Percentiles rank a stretch among this genome's conserved stretches.
phyloP scores from a whole-genome alignment of 495 filamentous ascomycete genomes.

The Aspergillus panamensis region DNA sequence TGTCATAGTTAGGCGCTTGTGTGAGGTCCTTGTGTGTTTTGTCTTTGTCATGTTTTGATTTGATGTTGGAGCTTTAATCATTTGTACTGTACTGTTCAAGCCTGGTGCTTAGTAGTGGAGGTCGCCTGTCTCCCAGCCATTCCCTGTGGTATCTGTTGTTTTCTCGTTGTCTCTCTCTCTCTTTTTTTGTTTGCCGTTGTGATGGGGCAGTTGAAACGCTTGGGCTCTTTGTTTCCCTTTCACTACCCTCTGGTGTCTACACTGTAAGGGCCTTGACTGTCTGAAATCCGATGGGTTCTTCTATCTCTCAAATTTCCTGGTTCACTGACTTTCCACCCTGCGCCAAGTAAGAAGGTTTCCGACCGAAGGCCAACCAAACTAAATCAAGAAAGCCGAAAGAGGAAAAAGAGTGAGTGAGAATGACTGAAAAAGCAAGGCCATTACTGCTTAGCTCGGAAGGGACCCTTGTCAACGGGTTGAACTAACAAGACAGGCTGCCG shows the following conservation, averaged over 20 bases:
- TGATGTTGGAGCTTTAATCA: neutral
- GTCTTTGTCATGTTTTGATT: conserved; percentile 2
- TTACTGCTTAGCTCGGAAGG: neutral
- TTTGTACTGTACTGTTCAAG: conserved; percentile 14
- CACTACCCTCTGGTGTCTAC: neutral
- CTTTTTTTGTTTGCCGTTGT: neutral
- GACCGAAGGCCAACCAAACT: neutral
- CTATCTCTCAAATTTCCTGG: neutral
- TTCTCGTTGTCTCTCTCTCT: neutral
- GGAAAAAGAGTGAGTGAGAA: neutral
- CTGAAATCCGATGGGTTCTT: conserved; percentile 9
- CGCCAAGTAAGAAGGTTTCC: neutral
- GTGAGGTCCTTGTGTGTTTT: neutral
- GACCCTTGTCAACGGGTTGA: neutral
- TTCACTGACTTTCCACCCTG: conserved; percentile 3
- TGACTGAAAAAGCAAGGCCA: neutral
- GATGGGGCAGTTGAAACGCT: neutral
- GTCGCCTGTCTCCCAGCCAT: neutral
- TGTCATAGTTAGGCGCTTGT: neutral
- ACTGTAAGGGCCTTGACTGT: conserved; percentile 11
- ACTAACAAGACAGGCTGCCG: neutral
- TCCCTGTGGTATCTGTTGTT: conserved; percentile 4
- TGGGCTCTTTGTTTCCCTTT: neutral
- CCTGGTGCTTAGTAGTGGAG: conserved; percentile 1
- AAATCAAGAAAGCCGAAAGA: neutral